These are phyloP conservation scores for Akanthomyces dipterigenus DNA, from an alignment of 2,329 filamentous ascomycete genomes.

Conservation along the genomic window DNA sequence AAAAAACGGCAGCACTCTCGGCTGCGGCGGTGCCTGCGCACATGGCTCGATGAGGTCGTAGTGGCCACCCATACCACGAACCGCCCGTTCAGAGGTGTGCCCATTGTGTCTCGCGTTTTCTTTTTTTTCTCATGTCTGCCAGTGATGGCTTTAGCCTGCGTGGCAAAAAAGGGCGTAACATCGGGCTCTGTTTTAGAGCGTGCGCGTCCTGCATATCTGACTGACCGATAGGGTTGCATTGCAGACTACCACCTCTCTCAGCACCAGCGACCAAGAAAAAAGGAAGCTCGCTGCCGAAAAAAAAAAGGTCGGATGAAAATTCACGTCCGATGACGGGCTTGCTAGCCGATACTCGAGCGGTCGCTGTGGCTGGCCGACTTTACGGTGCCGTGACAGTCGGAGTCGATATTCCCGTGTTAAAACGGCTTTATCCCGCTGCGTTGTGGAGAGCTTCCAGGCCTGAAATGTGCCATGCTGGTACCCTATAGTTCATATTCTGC, in stretches of 20 bases:
- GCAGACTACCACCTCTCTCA: neutral
- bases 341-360: neutral
- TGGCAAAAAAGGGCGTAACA: neutral
- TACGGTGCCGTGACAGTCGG: neutral
- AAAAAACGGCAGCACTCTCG: neutral
- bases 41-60: neutral
- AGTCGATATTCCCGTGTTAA: neutral
- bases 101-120: neutral
- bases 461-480: constrained; percentile 33
- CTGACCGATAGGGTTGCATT: constrained; percentile 7
- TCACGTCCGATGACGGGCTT: neutral
- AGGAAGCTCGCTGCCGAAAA: neutral
- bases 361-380: neutral
- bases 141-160: neutral
- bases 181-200: neutral
- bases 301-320: neutral
- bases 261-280: neutral
- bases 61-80: neutral
- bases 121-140: neutral
- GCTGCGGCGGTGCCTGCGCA: neutral
- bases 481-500: constrained; percentile 24
- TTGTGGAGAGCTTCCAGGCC: constrained; percentile 16
- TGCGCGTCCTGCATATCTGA: constrained; percentile 4
- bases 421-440: neutral
- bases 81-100: neutral